These are phyloP conservation scores for Stentor coeruleus DNA, from an alignment of 73 alveolate genomes.

Conservation along the genomic window DNA sequence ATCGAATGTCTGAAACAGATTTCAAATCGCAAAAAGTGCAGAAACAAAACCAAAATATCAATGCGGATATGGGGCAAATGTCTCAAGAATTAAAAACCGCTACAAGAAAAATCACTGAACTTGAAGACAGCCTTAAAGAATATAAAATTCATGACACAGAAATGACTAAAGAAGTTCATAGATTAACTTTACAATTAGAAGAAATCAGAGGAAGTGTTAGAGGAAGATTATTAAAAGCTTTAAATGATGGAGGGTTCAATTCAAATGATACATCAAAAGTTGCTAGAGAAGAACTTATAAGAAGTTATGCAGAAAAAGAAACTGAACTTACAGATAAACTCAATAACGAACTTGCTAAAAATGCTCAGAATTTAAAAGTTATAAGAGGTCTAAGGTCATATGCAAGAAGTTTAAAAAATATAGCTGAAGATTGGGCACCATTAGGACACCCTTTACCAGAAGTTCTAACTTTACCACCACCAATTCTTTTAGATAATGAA, in stretches of 20 bases:
- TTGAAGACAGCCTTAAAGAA: conserved; percentile 87
- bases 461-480: conserved; percentile 85
- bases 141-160: conserved; percentile 75
- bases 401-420: conserved; percentile 90
- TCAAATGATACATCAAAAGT: conserved; percentile 8
- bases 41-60: conserved; percentile 69
- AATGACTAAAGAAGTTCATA: conserved; percentile 80
- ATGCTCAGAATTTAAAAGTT: not conserved
- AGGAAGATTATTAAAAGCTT: conserved; percentile 67
- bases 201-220: conserved; percentile 90
- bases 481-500: conserved; percentile 88
- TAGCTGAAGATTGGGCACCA: conserved; percentile 97
- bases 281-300: conserved; percentile 92
- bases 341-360: conserved; percentile 79
- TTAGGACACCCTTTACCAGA: conserved; percentile 96
- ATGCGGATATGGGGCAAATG: conserved; percentile 56
- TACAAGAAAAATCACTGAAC: conserved; percentile 87
- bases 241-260: conserved; percentile 56
- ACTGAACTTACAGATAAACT: conserved; percentile 77
- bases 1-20: conserved; percentile 45
- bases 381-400: conserved; percentile 77
- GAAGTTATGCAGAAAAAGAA: conserved; percentile 95
- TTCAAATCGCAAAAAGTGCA: conserved; percentile 45
- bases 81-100: conserved; percentile 76
- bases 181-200: conserved; percentile 78